These are phyloP conservation scores for Lichtheimia ornata DNA, from an alignment of 371 early-diverging fungal genomes.

Conservation along the genomic window DNA sequence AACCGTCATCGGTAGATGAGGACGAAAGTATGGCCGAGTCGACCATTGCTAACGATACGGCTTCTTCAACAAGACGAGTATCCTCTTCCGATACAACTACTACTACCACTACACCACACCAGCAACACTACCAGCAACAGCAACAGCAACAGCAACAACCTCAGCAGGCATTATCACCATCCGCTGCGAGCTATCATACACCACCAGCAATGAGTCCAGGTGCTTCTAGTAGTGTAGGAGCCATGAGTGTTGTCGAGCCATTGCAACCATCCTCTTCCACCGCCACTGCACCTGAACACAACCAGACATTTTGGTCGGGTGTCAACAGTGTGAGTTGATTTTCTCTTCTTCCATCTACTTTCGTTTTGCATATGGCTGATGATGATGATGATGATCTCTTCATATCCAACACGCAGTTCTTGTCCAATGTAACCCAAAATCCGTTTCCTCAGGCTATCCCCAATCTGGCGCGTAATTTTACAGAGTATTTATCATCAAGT, in stretches of 20 bases:
- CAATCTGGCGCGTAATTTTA: constrained; percentile 48
- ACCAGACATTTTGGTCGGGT: constrained; percentile 44
- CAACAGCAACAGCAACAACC: constrained; percentile 10
- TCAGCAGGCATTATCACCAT: not conserved
- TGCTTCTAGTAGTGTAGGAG: too few species aligned
- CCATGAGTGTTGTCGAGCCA: constrained; percentile 13
- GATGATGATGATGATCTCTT: too few species aligned
- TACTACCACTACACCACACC: not conserved
- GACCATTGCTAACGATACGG: not conserved
- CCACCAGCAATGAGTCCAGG: too few species aligned
- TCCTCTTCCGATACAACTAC: too few species aligned
- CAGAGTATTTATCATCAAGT: constrained; percentile 45
- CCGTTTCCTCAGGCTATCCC: constrained; percentile 52
- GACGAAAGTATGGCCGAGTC: constrained; percentile 22
- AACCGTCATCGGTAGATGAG: constrained; percentile 11
- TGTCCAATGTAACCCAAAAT: constrained; percentile 51
- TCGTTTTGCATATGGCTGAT: not conserved
- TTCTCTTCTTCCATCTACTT: not conserved
- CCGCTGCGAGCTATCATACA: too few species aligned
- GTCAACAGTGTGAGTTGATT: constrained; percentile 38
- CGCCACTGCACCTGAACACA: constrained; percentile 14
- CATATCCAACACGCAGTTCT: constrained; percentile 26
- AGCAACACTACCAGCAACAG: not conserved
- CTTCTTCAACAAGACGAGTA: too few species aligned
- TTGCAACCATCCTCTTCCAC: constrained; percentile 17